A percentile compares a stretch with the other conserved stretches of the same genome.
Evolutionary conservation across 441 rosid genomes (phyloP).

Genomic region (Kokia cookei): DNA sequence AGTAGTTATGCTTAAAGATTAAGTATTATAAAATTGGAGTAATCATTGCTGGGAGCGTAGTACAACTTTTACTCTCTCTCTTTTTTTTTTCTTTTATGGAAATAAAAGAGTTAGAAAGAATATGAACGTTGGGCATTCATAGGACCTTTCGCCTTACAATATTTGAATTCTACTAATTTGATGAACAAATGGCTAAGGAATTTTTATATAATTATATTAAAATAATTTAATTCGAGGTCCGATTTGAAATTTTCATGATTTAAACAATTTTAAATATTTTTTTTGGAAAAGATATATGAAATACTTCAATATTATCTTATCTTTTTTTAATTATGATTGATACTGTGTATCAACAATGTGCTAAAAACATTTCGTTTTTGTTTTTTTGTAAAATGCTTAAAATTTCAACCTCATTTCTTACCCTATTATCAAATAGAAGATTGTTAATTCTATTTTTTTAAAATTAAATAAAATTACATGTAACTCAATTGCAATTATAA

Average conservation of each 20-base stretch:
- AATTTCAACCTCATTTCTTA: neutral
- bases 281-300: no score
- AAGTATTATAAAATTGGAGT: neutral
- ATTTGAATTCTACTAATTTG: neutral
- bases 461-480: no score
- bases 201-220: no score
- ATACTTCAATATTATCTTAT: no score
- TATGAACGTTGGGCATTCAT: neutral
- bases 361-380: neutral
- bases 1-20: neutral
- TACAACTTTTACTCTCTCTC: neutral
- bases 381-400: neutral
- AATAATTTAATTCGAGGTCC: no score
- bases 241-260: no score
- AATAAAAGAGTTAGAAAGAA: neutral
- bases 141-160: neutral
- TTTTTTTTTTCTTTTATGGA: neutral
- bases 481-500: no score
- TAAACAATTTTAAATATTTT: no score
- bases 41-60: neutral
- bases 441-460: no score
- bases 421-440: neutral
- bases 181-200: neutral
- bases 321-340: no score
- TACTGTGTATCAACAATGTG: no score